Base-by-base conservation (phyloP, 2,329 filamentous ascomycete species). In the Shiraia bambusicola region DNA sequence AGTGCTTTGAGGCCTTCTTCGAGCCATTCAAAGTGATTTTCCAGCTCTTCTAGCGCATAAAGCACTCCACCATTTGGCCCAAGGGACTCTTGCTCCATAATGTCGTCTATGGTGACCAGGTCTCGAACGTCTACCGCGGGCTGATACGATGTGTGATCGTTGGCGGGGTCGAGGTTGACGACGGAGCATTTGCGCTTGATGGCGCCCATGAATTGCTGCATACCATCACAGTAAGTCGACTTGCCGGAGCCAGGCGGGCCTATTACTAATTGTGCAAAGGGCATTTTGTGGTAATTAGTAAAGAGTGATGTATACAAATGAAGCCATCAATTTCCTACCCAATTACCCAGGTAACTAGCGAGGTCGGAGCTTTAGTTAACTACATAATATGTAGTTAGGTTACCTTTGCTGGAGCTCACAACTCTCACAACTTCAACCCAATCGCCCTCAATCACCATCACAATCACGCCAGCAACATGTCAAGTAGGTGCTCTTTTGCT, bases 211-310 rank as follows among this genome's bases (percentile, higher is more conserved):
- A 98, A 98, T 73, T 98, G 93, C 65, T 96, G 88, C 87, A 98
- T 95, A 65, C 93, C 93, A 82, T 97, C 89, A 76, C 92, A 97
- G 69, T 95, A 96, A 6, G 93, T 98, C 52, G 90, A 96, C 74
- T 98, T 98, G 47, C 93, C 93, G 22, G 90, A 84, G 60, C 93
- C 93, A 6, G 93, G 93, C 54, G 91, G 92, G n/a, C 93, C 93
- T 59, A 95, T 83, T 27, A 95, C 83, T 30, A 96, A 83, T 73
- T 95, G 87, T n/a, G 75, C 77, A 45, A 81, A 81, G 5, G 78
- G 78, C 77, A 80, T 80, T 32, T 31, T 59, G 33, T 25, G 15
- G 31, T 17, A 28, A n/a, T 28, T 13, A 40, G 32, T 22, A 15
- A 15, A 28, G 13, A 26, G 11, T 34, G 34, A 31, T 13, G 25